phyloP scores from a whole-genome alignment of 345 rosid genomes.

The Populus alba region DNA sequence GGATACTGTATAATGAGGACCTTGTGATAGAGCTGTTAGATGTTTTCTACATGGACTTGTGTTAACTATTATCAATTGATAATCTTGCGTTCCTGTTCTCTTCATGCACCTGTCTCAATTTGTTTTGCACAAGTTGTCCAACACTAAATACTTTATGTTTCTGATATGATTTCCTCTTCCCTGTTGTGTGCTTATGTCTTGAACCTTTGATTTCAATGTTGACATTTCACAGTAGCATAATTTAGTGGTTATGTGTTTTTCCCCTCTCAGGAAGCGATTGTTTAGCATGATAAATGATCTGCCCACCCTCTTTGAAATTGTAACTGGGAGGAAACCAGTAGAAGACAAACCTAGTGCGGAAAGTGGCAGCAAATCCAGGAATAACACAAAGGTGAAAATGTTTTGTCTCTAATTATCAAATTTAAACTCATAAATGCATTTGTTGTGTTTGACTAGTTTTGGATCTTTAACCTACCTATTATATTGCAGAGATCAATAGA shows the following conservation, averaged over 20 bases:
- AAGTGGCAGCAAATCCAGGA: constrained; percentile 67
- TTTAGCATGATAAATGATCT: constrained; percentile 71
- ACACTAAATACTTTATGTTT: background rate
- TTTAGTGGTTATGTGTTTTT: background rate
- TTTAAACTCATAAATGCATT: background rate
- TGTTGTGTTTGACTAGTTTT: background rate
- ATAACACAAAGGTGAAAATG: constrained; percentile 58
- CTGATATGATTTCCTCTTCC: background rate
- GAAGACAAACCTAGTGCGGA: constrained; percentile 60
- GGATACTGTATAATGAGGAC: background rate
- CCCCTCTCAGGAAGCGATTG: constrained; percentile 53
- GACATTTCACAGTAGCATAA: background rate
- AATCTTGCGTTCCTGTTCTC: background rate
- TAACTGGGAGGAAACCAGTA: constrained; percentile 51
- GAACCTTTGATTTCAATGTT: background rate
- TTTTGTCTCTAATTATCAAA: background rate
- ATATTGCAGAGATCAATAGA: constrained; percentile 58
- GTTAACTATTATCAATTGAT: background rate
- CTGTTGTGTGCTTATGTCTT: background rate
- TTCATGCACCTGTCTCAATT: background rate
- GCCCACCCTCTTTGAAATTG: constrained; percentile 68
- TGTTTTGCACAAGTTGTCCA: background rate
- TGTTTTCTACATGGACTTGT: background rate
- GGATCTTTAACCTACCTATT: background rate
- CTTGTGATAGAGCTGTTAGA: background rate